A percentile compares a stretch with the other conserved stretches of the same genome.
These are phyloP conservation scores for Helichrysum umbraculigerum DNA, from an alignment of 129 eudicot genomes.

Conservation along the genomic window DNA sequence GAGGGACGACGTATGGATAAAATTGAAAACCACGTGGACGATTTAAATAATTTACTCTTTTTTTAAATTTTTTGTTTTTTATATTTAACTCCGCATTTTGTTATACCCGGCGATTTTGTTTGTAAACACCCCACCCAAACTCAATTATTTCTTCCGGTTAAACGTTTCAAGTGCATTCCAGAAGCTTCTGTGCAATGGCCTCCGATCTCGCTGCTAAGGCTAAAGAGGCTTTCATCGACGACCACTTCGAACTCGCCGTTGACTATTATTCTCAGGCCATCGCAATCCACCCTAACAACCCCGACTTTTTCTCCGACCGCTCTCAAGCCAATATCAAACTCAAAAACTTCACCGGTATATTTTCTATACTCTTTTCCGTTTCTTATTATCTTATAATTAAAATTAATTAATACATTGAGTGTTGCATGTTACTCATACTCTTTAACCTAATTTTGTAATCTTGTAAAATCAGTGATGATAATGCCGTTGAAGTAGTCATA, in stretches of 20 bases:
- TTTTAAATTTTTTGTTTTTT: too few species aligned
- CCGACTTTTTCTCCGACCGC: slow-evolving; percentile 66
- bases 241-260: slow-evolving; percentile 77
- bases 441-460: background rate
- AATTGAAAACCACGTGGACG: too few species aligned
- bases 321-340: slow-evolving; percentile 84
- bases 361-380: background rate
- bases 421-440: background rate
- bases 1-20: too few species aligned
- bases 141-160: too few species aligned
- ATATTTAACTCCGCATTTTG: too few species aligned
- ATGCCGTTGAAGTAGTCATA: too few species aligned
- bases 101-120: too few species aligned
- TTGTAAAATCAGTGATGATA: too few species aligned
- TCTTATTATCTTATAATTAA: background rate
- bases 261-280: slow-evolving; percentile 79
- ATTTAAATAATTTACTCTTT: too few species aligned
- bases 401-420: too few species aligned
- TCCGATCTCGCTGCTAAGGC: slow-evolving; percentile 65
- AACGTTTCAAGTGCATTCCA: too few species aligned
- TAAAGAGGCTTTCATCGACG: slow-evolving; percentile 82
- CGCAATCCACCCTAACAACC: slow-evolving; percentile 43
- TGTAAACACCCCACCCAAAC: too few species aligned
- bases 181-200: slow-evolving; percentile 45
- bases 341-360: slow-evolving; percentile 61